phyloP scores from a whole-genome alignment of 208 protist species.

The Trypanosoma congolense region DNA sequence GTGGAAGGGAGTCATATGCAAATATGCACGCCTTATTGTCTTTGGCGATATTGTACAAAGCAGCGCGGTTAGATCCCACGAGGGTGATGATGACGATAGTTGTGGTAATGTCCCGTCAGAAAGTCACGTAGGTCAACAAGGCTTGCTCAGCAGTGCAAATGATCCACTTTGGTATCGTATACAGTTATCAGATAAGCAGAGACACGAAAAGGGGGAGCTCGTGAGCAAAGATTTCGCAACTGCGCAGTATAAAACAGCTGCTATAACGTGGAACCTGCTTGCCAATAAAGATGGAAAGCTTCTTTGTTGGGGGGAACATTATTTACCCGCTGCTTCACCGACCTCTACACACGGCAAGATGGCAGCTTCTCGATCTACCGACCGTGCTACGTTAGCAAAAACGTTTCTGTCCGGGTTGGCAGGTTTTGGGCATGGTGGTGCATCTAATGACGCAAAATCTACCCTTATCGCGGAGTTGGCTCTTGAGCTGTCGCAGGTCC shows the following conservation, averaged over 20 bases:
- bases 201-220: conserved; percentile 66
- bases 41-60: conserved; percentile 60
- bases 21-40: conserved; percentile 59
- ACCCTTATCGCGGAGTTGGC: conserved; percentile 64
- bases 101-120: neutral
- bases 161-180: conserved; percentile 45
- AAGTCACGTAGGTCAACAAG: neutral
- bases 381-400: conserved; percentile 67
- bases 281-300: conserved; percentile 48
- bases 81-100: conserved; percentile 11
- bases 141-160: neutral
- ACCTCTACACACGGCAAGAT: conserved; percentile 10
- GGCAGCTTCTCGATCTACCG: conserved; percentile 30
- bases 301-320: conserved; percentile 57
- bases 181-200: conserved; percentile 73
- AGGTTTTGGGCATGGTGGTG: conserved; percentile 29
- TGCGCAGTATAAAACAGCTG: conserved; percentile 36
- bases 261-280: conserved; percentile 37
- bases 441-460: conserved; percentile 5
- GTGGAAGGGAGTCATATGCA: conserved; percentile 59
- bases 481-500: conserved; percentile 58
- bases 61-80: neutral
- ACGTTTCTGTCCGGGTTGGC: conserved; percentile 70
- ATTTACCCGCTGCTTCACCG: conserved; percentile 17
- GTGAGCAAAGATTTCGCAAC: conserved; percentile 60